These are phyloP conservation scores for Bimuria novae-zelandiae DNA, from an alignment of 2,329 filamentous ascomycete species.

Conservation along the genomic window DNA sequence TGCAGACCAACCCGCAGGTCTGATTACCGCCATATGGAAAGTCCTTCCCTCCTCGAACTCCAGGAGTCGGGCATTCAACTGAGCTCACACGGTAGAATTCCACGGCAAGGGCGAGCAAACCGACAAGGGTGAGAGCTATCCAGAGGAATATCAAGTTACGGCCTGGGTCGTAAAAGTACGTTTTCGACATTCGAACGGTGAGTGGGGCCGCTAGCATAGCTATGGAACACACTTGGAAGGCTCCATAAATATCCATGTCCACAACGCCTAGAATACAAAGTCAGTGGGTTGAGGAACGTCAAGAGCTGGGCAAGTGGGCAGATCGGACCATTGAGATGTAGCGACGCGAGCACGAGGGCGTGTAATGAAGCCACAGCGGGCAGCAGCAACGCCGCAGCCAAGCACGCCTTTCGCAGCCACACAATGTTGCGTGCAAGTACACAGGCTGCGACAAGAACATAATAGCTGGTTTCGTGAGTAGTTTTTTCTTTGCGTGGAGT, in stretches of 20 bases:
- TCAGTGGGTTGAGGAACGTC: constrained; percentile 13
- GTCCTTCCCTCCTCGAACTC: constrained; percentile 6
- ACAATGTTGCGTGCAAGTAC: constrained; percentile 64
- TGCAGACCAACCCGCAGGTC: constrained; percentile 56
- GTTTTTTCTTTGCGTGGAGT: neutral
- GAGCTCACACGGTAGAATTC: constrained; percentile 65
- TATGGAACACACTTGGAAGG: constrained; percentile 69
- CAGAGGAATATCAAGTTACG: constrained; percentile 70
- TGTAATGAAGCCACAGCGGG: constrained; percentile 66
- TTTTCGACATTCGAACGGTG: constrained; percentile 64
- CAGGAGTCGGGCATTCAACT: constrained; percentile 49
- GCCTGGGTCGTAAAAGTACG: constrained; percentile 67
- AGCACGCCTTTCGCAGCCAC: constrained; percentile 66
- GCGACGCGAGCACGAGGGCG: constrained; percentile 62
- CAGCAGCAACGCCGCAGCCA: constrained; percentile 54
- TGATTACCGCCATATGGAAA: constrained; percentile 55
- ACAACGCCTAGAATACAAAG: constrained; percentile 56
- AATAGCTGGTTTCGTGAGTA: constrained; percentile 55
- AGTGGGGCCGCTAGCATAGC: constrained; percentile 68
- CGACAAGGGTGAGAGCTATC: constrained; percentile 64
- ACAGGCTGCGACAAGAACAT: constrained; percentile 66
- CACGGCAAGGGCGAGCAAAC: constrained; percentile 64
- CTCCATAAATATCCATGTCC: constrained; percentile 71
- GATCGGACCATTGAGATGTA: constrained; percentile 62
- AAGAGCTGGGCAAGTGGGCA: constrained; percentile 2